These are phyloP conservation scores for Chlorella sp. DNA, from an alignment of 139 green algal species.

Conservation along the genomic window DNA sequence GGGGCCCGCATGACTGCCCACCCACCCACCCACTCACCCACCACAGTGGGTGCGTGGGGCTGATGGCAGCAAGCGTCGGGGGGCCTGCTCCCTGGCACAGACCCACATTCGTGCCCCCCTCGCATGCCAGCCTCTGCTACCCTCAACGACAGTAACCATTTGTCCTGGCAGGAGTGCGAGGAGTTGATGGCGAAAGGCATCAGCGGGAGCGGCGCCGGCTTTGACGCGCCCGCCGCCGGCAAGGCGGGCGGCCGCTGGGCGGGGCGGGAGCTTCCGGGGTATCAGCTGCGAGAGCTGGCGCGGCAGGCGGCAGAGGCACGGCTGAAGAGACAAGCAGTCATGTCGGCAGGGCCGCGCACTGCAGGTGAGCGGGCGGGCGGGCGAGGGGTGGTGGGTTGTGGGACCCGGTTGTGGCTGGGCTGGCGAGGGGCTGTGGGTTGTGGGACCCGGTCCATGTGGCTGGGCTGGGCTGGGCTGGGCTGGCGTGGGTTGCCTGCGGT, in stretches of 20 bases:
- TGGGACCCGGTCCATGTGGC: too few relatives aligned
- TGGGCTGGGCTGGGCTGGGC: too few relatives aligned
- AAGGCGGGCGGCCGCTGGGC: slow-evolving; percentile 35
- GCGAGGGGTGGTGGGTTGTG: too few relatives aligned
- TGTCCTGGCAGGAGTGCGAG: slow-evolving; percentile 73
- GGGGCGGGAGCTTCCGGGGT: slow-evolving; percentile 16
- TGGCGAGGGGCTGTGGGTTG: too few relatives aligned
- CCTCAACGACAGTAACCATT: too few relatives aligned
- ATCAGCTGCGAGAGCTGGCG: slow-evolving; percentile 29
- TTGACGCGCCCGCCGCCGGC: slow-evolving; percentile 40
- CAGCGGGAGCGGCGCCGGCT: slow-evolving; percentile 60
- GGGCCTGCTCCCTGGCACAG: too few relatives aligned
- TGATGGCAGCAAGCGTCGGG: neutral
- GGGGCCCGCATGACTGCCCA: neutral
- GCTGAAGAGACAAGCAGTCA: neutral
- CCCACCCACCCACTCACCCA: neutral
- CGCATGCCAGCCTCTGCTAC: too few relatives aligned
- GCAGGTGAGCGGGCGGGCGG: neutral
- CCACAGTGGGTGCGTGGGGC: neutral
- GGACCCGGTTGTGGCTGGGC: too few relatives aligned
- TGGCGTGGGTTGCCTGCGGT: too few relatives aligned
- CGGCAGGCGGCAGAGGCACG: slow-evolving; percentile 36
- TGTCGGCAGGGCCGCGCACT: slow-evolving; percentile 4
- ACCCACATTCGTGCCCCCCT: too few relatives aligned
- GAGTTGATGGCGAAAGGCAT: slow-evolving; percentile 83